A percentile compares a stretch with the other conserved stretches of the same genome.
Evolutionary conservation across 1,284 basidiomycete species (phyloP).

Genomic region (Earliella scabrosa): DNA sequence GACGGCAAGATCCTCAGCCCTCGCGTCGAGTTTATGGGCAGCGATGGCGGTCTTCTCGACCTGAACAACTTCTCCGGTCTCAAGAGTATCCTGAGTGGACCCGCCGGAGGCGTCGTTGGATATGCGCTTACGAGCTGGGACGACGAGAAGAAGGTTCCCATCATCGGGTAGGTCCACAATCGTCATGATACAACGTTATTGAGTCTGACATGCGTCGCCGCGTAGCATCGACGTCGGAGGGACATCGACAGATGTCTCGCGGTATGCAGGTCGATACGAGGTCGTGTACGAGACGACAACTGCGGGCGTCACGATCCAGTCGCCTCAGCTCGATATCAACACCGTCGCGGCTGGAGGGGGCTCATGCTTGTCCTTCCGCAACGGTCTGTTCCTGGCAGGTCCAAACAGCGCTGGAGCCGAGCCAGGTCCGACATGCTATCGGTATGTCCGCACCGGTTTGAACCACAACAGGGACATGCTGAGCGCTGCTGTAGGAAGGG

Average conservation of each 20-base stretch:
- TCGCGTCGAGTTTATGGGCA: constrained; percentile 85
- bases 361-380: constrained; percentile 79
- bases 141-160: constrained; percentile 60
- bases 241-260: constrained; percentile 89
- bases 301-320: constrained; percentile 88
- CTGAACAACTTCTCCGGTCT: constrained; percentile 87
- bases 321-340: constrained; percentile 88
- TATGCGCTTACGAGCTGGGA: constrained; percentile 88
- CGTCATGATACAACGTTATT: not conserved
- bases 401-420: constrained; percentile 86
- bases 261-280: constrained; percentile 87
- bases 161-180: constrained; percentile 65
- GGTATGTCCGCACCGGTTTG: constrained; percentile 40
- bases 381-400: constrained; percentile 83
- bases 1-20: constrained; percentile 53
- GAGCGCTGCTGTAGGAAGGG: constrained; percentile 61
- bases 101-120: constrained; percentile 89
- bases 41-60: constrained; percentile 87
- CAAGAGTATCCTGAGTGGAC: constrained; percentile 87
- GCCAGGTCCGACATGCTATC: constrained; percentile 84
- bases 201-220: not conserved
- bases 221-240: constrained; percentile 82
- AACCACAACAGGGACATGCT: not conserved
- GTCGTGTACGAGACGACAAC: constrained; percentile 91
- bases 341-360: constrained; percentile 90